A percentile compares a stretch with the other conserved stretches of the same genome.
Conservation (phyloP, 2,329 filamentous ascomycete species). For the Coniochaeta prunicola region DNA sequence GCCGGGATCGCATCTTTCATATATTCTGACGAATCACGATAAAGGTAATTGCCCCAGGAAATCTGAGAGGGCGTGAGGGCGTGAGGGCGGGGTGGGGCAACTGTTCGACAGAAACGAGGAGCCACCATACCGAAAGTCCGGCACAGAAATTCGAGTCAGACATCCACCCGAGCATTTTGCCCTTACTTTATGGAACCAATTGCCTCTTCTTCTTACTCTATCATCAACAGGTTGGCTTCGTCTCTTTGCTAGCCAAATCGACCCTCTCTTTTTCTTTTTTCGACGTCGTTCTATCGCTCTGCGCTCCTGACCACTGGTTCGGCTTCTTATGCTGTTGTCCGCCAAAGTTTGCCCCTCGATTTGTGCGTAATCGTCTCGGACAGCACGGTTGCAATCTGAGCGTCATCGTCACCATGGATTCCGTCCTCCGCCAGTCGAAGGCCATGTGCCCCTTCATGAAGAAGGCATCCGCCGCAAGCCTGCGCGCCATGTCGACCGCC, state of each 20-base stretch:
- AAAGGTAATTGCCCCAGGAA: conserved; percentile 4
- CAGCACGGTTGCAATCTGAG: background rate
- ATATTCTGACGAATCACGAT: background rate
- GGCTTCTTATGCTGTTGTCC: background rate
- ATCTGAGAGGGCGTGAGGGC: background rate
- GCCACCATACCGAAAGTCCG: conserved; percentile 2
- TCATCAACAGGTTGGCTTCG: background rate
- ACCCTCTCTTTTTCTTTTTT: background rate
- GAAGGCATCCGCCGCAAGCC: conserved; percentile 83
- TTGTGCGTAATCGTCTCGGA: background rate
- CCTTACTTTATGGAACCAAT: background rate
- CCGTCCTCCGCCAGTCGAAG: conserved; percentile 89
- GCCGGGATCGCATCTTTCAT: background rate
- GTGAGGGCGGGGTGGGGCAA: background rate
- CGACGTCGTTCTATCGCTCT: background rate
- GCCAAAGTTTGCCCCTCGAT: background rate
- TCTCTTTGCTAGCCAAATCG: background rate
- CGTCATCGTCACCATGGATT: conserved; percentile 62
- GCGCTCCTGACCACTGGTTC: background rate
- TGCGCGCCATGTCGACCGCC: conserved; percentile 80
- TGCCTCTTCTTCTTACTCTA: background rate
- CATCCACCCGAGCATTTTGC: background rate
- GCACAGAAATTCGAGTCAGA: background rate
- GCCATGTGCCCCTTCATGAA: conserved; percentile 96
- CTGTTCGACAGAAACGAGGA: background rate